These are phyloP conservation scores for Baorangia bicolor DNA, from an alignment of 768 basidiomycete genomes.

Conservation along the genomic window DNA sequence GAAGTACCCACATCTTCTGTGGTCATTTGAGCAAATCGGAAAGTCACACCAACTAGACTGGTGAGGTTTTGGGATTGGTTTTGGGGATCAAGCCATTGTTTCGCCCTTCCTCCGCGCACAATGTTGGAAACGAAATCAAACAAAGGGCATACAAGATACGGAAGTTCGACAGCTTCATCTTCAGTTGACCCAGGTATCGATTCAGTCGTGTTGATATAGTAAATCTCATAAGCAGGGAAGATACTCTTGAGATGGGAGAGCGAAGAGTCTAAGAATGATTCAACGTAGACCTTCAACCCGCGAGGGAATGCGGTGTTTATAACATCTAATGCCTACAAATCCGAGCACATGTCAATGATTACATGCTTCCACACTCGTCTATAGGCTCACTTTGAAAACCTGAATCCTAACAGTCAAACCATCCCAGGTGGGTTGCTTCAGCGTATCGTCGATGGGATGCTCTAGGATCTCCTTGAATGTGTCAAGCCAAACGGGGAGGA, in stretches of 20 bases:
- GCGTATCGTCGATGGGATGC: slow-evolving; percentile 61
- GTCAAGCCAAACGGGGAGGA: slow-evolving; percentile 90
- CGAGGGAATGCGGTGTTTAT: slow-evolving; percentile 83
- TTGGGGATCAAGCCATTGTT: slow-evolving; percentile 57
- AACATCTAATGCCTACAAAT: slow-evolving; percentile 67
- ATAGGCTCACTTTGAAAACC: slow-evolving; percentile 68
- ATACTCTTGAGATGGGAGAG: slow-evolving; percentile 59
- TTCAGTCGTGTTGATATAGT: slow-evolving; percentile 58
- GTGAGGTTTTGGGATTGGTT: slow-evolving; percentile 38
- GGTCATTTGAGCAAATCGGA: slow-evolving; percentile 84
- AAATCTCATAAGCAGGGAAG: slow-evolving; percentile 58
- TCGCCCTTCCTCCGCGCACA: slow-evolving; percentile 61
- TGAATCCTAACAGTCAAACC: slow-evolving; percentile 76
- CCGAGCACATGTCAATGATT: not conserved
- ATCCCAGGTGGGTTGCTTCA: slow-evolving; percentile 70
- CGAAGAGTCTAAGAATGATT: slow-evolving; percentile 55
- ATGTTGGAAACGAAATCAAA: slow-evolving; percentile 76
- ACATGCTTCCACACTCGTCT: not conserved
- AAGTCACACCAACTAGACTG: slow-evolving; percentile 51
- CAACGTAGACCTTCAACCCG: slow-evolving; percentile 60
- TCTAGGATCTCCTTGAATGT: slow-evolving; percentile 79
- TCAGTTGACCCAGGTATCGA: slow-evolving; percentile 66
- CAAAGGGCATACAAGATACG: slow-evolving; percentile 74
- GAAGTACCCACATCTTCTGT: slow-evolving; percentile 69
- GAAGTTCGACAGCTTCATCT: slow-evolving; percentile 72